Percentiles rank a stretch among this genome's conserved stretches.
Evolutionary conservation across 305 asterid genomes (phyloP).

Genomic region (Fraxinus ornus): DNA sequence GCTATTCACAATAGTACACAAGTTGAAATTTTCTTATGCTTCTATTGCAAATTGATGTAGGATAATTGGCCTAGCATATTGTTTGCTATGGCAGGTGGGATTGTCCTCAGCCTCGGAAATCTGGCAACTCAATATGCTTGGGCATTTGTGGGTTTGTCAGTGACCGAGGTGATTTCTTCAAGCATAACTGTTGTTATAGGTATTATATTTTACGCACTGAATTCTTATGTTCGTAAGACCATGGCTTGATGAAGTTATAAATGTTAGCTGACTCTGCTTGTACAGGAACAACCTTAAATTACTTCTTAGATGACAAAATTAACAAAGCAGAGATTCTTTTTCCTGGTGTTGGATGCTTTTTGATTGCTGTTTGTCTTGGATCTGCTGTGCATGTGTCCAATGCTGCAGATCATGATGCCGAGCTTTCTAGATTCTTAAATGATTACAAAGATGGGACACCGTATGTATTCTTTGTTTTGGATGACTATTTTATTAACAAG

Average conservation of each 20-base stretch:
- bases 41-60: slow-evolving; percentile 38
- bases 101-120: slow-evolving; percentile 80
- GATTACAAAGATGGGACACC: slow-evolving; percentile 18
- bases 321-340: slow-evolving; percentile 50
- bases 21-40: not conserved
- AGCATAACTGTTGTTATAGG: slow-evolving; percentile 91
- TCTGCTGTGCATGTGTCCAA: slow-evolving; percentile 49
- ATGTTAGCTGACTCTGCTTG: not conserved
- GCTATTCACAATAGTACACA: not conserved
- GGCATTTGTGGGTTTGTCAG: slow-evolving; percentile 87
- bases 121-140: slow-evolving; percentile 86
- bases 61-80: slow-evolving; percentile 72
- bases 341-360: slow-evolving; percentile 53
- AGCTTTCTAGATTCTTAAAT: slow-evolving; percentile 32
- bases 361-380: slow-evolving; percentile 54
- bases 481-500: not conserved
- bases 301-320: slow-evolving; percentile 44
- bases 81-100: slow-evolving; percentile 89
- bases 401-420: slow-evolving; percentile 38
- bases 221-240: not conserved
- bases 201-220: slow-evolving; percentile 20
- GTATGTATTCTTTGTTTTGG: slow-evolving; percentile 17
- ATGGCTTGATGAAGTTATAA: not conserved
- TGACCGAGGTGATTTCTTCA: slow-evolving; percentile 73
- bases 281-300: slow-evolving; percentile 46